Base-by-base conservation (phyloP, 1,284 basidiomycete genomes). In the Anthracocystis walkeri region DNA sequence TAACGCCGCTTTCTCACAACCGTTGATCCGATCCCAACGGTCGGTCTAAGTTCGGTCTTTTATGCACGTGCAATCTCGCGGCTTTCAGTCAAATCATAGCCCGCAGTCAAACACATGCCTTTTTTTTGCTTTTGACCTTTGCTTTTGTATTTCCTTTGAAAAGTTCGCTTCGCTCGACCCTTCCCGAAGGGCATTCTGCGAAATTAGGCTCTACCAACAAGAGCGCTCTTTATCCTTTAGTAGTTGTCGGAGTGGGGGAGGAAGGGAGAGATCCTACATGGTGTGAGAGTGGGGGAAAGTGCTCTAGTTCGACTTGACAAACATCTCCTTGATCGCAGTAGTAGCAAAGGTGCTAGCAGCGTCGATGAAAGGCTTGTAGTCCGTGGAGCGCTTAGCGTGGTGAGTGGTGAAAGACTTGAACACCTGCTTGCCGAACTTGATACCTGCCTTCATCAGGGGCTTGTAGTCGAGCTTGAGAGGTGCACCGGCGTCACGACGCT, bases 341-440 rank as follows among this genome's bases (percentile, higher is more conserved):
- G 40, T 27, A 33, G 72, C 66, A 61, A 75, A 75, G 38, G 31
- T 65, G 59, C 59, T 62, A 23, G 72, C 72, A 1, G 93, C 91
- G 84, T 95, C 93, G 79, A 93, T 93, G 18, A 95, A 87, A 7
- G 93, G 93, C 62, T 94, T 94, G 51, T 67, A 67, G 40, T 80
- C 78, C 23, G 60, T 50, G 86, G 72, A 65, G 18, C 72, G 66
- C 72, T 75, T 75, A 40, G 51, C 49, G 50, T 78, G 73, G 33
- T 48, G 35, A 29, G 58, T 58, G 50, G 70, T 68, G 58, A 78
- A 69, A 27, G 72, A 65, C 52, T 65, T 58, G 63, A 69, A 75
- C 41, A 75, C 51, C 63, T 75, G 72, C 57, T 62, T 59, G 42
- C 61, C 72, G 33, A 52, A 78, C 27, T 60, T 48, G 58, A 58